Percentiles rank a stretch among this genome's conserved stretches.
Conservation (phyloP, 805 yeast species). For the Metschnikowia matae region DNA sequence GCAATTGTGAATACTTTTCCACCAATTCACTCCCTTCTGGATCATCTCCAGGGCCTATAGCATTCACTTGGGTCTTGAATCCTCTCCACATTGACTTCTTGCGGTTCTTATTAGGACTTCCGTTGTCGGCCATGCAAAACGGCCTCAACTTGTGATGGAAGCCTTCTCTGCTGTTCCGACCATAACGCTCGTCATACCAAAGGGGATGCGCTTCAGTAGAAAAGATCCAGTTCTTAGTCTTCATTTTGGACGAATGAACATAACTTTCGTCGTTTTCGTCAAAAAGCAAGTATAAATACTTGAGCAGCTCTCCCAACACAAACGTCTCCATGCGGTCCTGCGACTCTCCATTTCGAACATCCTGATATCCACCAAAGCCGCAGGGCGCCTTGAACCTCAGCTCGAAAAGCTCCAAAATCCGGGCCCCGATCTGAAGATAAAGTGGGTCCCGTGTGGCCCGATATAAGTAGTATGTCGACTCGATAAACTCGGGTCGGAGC, state of each 20-base stretch:
- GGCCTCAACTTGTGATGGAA: slow-evolving; percentile 2
- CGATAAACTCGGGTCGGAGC: slow-evolving; percentile 85
- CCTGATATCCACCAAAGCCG: slow-evolving; percentile 77
- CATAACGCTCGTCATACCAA: slow-evolving; percentile 52
- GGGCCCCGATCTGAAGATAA: slow-evolving; percentile 70
- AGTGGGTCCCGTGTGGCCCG: slow-evolving; percentile 84
- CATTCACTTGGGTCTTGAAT: background rate
- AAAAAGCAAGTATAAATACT: slow-evolving; percentile 75
- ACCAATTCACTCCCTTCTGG: background rate
- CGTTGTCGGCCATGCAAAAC: background rate
- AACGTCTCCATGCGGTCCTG: slow-evolving; percentile 91
- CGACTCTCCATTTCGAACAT: slow-evolving; percentile 54
- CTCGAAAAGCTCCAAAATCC: slow-evolving; percentile 54
- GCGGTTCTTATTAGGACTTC: background rate
- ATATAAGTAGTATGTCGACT: slow-evolving; percentile 79
- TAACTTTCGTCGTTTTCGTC: slow-evolving; percentile 54
- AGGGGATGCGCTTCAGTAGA: slow-evolving; percentile 92
- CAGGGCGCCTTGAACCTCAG: slow-evolving; percentile 55
- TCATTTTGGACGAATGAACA: slow-evolving; percentile 31
- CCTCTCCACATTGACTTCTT: slow-evolving; percentile 5
- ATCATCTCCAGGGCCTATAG: background rate
- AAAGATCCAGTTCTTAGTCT: slow-evolving; percentile 56
- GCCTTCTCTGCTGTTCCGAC: slow-evolving; percentile 6
- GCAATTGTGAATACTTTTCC: background rate
- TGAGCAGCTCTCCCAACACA: slow-evolving; percentile 81